phyloP scores from a whole-genome alignment of 2,329 filamentous ascomycete species.

The Trichophyton schoenleinii region DNA sequence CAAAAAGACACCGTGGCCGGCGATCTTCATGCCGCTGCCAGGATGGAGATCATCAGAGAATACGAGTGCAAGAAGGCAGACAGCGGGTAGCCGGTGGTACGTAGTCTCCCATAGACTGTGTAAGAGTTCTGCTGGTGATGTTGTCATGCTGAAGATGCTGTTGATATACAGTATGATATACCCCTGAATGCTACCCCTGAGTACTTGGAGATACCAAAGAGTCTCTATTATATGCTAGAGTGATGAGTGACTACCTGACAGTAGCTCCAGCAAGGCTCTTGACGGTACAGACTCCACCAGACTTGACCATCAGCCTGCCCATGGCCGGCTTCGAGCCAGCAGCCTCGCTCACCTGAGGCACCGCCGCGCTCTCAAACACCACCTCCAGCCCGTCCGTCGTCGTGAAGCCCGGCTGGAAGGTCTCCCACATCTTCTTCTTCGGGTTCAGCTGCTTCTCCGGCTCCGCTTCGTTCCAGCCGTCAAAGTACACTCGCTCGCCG shows the following conservation, averaged over 20 bases:
- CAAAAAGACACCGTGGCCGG: too few species aligned
- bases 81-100: not conserved
- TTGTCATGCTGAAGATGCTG: too few species aligned
- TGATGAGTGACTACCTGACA: constrained; percentile 51
- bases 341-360: constrained; percentile 61
- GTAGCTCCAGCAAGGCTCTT: constrained; percentile 65
- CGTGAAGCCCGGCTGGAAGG: constrained; percentile 88
- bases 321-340: constrained; percentile 44
- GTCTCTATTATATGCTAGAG: not conserved
- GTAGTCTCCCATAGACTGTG: too few species aligned
- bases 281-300: constrained; percentile 71
- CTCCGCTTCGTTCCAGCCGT: constrained; percentile 76
- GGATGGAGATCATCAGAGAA: not conserved
- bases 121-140: not conserved
- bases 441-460: constrained; percentile 90
- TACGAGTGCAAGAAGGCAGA: not conserved
- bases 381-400: constrained; percentile 73
- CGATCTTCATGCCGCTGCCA: too few species aligned
- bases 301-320: constrained; percentile 58
- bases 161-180: too few species aligned
- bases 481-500: constrained; percentile 81
- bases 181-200: too few species aligned
- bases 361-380: constrained; percentile 66
- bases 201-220: not conserved
- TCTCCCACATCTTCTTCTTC: constrained; percentile 99